Conservation (phyloP, 2,329 filamentous ascomycete species). For the Elsinoe australis region DNA sequence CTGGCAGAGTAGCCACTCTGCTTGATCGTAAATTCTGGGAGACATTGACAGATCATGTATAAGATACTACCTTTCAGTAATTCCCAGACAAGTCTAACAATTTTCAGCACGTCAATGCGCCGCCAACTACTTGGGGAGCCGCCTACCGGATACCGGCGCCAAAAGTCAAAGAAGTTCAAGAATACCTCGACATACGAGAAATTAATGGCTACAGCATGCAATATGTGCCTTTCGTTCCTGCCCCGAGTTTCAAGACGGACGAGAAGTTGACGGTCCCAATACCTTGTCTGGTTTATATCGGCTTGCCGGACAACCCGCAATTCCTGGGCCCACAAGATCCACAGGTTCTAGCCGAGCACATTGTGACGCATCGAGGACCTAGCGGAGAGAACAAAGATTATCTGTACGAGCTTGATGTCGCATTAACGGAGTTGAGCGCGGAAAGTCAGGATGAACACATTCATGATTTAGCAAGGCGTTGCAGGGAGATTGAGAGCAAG, state of each 20-base stretch:
- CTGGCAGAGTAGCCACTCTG: slow-evolving; percentile 86
- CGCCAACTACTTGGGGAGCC: slow-evolving; percentile 75
- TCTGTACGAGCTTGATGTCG: slow-evolving; percentile 68
- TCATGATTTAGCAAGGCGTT: slow-evolving; percentile 66
- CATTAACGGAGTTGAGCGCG: slow-evolving; percentile 62
- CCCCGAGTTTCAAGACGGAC: slow-evolving; percentile 39
- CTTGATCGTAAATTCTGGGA: slow-evolving; percentile 81
- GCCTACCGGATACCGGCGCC: slow-evolving; percentile 59
- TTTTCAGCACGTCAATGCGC: slow-evolving; percentile 49
- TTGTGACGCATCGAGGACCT: slow-evolving; percentile 66
- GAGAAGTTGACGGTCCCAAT: slow-evolving; percentile 34
- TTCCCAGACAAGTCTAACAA: neutral
- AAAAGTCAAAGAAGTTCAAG: slow-evolving; percentile 70
- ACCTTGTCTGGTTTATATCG: slow-evolving; percentile 78
- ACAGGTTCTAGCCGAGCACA: slow-evolving; percentile 69
- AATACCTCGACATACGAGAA: slow-evolving; percentile 90
- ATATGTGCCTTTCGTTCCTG: slow-evolving; percentile 73
- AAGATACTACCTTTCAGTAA: slow-evolving; percentile 15
- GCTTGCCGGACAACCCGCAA: slow-evolving; percentile 84
- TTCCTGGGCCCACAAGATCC: slow-evolving; percentile 81
- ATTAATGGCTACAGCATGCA: slow-evolving; percentile 97
- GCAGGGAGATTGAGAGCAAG: slow-evolving; percentile 54
- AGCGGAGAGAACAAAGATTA: slow-evolving; percentile 91
- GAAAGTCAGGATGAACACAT: slow-evolving; percentile 80
- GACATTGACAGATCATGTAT: slow-evolving; percentile 60